Evolutionary conservation across 805 yeast genomes (phyloP), one percentile per base, ranked within the genome.

Genomic region (Kluyveromyces starmeri): DNA sequence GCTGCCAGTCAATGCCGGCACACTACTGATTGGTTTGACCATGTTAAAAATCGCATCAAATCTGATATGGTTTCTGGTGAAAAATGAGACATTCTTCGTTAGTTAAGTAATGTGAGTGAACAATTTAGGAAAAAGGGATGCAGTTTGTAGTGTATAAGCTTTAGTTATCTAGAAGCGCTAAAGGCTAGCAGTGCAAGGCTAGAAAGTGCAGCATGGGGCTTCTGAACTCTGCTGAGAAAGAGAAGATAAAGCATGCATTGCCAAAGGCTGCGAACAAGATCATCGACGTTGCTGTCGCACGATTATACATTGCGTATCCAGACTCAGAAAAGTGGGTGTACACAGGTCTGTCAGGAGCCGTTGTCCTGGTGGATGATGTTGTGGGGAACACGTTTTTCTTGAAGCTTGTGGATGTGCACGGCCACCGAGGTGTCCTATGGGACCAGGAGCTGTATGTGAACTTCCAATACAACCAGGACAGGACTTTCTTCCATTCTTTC

Each of bases 311-410:
- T 17, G 95, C 97, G 2, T 77, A 83, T 52, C 97, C 97, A 3
- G 78, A 83, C 46, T 77, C 81, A 2, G 68, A 70, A 14, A 64
- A 72, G 43, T 92, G 97, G 97, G 70, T 69, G 14, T 84, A 71
- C 61, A 89, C 98, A 1, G 97, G 95, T 0, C 62, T 92, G 11
- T 67, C 78, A 4, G 98, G 98, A 4, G 96, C 96, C 1, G 59
- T 88, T 12, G 80, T 76, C 1, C 60, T 92, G 6, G 95, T 83
- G 13, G 95, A 92, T 55, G 98, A 92, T 58, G 59, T 83, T 9
- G 95, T 92, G 2, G 97, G 97, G 3, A 89, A 89, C 57, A 85
- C 96, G 0, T 86, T 83, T 51, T 92, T 86, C 56, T 67, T 92
- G 29, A 92, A 92, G 55, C 55, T 92, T 35, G 94, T 92, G 5